Percentiles rank a stretch among this genome's conserved stretches.
Evolutionary conservation across 352 stramenopile genomes (phyloP).

Genomic region (Pythium sukuiense): DNA sequence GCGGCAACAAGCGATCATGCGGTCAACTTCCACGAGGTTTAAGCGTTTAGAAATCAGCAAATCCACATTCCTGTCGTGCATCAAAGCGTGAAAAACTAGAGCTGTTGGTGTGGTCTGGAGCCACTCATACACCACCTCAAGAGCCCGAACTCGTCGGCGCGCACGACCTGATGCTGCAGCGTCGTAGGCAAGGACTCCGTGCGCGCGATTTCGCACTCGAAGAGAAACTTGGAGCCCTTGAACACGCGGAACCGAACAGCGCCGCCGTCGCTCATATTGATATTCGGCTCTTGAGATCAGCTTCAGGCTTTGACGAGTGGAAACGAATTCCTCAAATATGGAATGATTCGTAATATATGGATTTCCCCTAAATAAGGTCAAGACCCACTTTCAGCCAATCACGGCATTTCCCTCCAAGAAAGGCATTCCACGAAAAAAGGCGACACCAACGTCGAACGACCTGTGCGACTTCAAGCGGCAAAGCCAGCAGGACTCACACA

Average conservation of each 20-base stretch:
- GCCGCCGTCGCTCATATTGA: constrained; percentile 3
- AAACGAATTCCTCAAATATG: neutral
- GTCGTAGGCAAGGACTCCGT: constrained; percentile 14
- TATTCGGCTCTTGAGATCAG: neutral
- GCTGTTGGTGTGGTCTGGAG: neutral
- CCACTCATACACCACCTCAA: constrained; percentile 34
- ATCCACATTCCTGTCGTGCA: constrained; percentile 34
- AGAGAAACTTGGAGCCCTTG: constrained; percentile 70
- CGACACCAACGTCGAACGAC: neutral
- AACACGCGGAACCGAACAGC: constrained; percentile 55
- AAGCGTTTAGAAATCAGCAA: constrained; percentile 64
- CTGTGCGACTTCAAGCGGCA: neutral
- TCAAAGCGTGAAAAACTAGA: neutral
- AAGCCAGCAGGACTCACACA: neutral
- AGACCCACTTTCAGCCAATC: constrained; percentile 38
- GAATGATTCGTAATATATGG: constrained; percentile 7
- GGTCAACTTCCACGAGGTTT: constrained; percentile 52
- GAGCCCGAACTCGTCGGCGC: constrained; percentile 39
- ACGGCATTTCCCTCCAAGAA: constrained; percentile 44
- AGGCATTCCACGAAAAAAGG: constrained; percentile 4
- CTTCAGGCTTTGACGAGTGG: constrained; percentile 10
- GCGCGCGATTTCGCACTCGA: constrained; percentile 46
- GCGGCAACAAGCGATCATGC: constrained; percentile 50
- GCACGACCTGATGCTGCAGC: constrained; percentile 27
- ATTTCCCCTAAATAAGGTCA: neutral